Conservation (phyloP, 1,284 basidiomycete genomes). For the Cutaneotrichosporon sp. region DNA sequence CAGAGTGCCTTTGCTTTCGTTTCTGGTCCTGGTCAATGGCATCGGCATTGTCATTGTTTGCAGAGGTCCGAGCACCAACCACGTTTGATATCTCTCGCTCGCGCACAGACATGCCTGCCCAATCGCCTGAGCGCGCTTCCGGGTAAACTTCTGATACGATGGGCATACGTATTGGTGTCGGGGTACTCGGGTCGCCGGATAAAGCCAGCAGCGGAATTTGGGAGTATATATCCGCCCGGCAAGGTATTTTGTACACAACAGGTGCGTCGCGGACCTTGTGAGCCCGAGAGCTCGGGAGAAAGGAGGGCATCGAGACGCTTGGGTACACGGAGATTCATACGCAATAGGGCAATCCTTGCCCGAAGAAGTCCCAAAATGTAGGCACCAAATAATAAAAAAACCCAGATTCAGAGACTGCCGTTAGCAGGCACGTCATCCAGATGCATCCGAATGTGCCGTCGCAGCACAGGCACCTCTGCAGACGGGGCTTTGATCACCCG, state of each 20-base stretch:
- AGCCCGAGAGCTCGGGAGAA: neutral
- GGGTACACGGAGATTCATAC: neutral
- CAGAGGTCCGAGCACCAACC: too few species aligned
- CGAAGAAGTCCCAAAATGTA: neutral
- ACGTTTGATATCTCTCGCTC: neutral
- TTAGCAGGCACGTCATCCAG: too few species aligned
- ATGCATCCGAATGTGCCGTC: too few species aligned
- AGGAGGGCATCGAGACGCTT: neutral
- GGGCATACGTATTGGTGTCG: neutral
- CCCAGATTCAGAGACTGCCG: neutral
- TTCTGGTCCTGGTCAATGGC: too few species aligned
- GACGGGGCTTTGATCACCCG: too few species aligned
- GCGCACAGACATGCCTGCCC: neutral
- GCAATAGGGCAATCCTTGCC: neutral
- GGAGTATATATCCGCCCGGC: neutral
- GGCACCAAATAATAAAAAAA: neutral
- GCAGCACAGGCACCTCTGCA: too few species aligned
- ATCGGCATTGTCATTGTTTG: too few species aligned
- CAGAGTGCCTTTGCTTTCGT: too few species aligned
- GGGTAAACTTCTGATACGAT: neutral
- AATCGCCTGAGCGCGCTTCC: neutral
- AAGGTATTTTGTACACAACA: neutral
- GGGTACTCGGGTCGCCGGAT: neutral
- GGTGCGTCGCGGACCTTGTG: neutral
- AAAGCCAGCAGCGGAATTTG: neutral